These are phyloP conservation scores for Ceriops decandra DNA, from an alignment of 345 rosid genomes.

Conservation along the genomic window DNA sequence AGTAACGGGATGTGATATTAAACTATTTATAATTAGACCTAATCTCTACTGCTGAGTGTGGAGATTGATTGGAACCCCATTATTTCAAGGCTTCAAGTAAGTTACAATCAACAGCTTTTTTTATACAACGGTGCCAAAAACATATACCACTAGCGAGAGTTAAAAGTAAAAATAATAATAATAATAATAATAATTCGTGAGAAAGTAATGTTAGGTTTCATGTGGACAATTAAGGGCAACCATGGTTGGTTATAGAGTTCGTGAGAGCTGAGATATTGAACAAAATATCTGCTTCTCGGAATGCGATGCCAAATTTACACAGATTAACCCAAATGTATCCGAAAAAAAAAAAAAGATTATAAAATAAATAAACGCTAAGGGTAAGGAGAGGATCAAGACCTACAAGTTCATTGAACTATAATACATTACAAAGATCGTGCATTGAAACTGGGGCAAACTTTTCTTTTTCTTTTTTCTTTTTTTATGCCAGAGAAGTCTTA, in stretches of 20 bases:
- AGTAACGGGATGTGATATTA: slow-evolving; percentile 1
- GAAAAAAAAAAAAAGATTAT: too few species aligned
- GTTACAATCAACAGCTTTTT: too few species aligned
- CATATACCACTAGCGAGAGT: background rate
- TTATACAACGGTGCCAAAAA: too few species aligned
- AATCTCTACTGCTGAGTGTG: background rate
- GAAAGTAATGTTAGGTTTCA: background rate
- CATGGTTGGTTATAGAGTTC: background rate
- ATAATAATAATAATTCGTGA: background rate
- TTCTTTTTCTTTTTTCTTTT: background rate
- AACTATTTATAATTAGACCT: background rate
- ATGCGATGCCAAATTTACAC: too few species aligned
- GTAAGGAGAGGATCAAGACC: background rate
- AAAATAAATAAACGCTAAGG: background rate
- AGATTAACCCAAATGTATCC: too few species aligned
- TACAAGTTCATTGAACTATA: slow-evolving; percentile 32
- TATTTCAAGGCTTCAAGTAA: too few species aligned
- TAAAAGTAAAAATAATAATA: background rate
- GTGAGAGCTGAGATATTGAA: too few species aligned
- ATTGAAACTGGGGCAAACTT: background rate
- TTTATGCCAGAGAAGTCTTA: slow-evolving; percentile 16
- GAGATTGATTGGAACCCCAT: background rate
- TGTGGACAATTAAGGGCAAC: background rate
- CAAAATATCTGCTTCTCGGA: too few species aligned
- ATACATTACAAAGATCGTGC: slow-evolving; percentile 1